Evolutionary conservation across 106 monocot genomes (phyloP).

Genomic region (Hemerocallis citrina): DNA sequence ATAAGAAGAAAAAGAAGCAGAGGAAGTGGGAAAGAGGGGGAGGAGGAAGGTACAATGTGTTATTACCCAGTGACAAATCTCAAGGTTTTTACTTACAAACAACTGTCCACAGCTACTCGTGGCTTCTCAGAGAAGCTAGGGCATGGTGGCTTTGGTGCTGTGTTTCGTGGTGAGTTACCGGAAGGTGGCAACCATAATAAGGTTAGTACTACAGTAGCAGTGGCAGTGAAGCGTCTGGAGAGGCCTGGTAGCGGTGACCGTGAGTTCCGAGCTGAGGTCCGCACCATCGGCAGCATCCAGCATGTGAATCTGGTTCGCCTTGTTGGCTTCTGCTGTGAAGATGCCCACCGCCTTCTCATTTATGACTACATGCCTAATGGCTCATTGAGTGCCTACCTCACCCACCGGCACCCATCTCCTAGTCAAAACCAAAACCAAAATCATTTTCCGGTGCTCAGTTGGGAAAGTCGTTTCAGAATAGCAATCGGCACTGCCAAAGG

Average conservation of each 20-base stretch:
- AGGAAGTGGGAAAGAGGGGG: not conserved
- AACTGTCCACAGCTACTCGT: constrained; percentile 32
- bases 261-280: constrained; percentile 52
- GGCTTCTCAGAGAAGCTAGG: constrained; percentile 50
- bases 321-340: constrained; percentile 55
- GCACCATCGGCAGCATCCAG: constrained; percentile 54
- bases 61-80: constrained; percentile 11
- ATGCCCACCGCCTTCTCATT: constrained; percentile 39
- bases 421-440: too few relatives aligned
- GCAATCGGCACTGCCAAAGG: constrained; percentile 40
- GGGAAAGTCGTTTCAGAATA: constrained; percentile 26
- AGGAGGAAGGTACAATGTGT: not conserved
- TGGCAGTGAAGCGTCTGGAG: constrained; percentile 62
- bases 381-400: constrained; percentile 38
- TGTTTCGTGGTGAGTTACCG: constrained; percentile 37
- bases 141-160: constrained; percentile 52
- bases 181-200: too few relatives aligned
- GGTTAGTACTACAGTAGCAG: constrained; percentile 2
- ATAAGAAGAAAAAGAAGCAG: not conserved
- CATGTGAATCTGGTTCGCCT: constrained; percentile 62
- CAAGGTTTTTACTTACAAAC: constrained; percentile 42
- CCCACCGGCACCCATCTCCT: not conserved
- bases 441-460: constrained; percentile 28
- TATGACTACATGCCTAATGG: constrained; percentile 59
- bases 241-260: constrained; percentile 41